phyloP scores from a whole-genome alignment of 1,139 yeast species.

The Candida anutae region DNA sequence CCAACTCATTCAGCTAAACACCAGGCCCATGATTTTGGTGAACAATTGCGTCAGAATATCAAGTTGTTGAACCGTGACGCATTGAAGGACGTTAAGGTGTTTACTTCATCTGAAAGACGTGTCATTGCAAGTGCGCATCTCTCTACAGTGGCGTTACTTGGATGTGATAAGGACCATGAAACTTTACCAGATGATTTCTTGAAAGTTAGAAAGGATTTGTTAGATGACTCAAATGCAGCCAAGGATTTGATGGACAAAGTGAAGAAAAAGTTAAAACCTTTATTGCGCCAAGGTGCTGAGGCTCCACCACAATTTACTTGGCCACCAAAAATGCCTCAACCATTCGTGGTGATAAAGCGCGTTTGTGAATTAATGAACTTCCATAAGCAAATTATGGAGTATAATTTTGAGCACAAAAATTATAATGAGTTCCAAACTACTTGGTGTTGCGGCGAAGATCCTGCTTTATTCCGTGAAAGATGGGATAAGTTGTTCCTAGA shows the following conservation, averaged over 20 bases:
- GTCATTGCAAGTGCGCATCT: slow-evolving; percentile 88
- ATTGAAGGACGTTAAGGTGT: slow-evolving; percentile 76
- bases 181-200: slow-evolving; percentile 73
- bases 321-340: slow-evolving; percentile 99
- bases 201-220: slow-evolving; percentile 77
- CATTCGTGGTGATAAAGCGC: slow-evolving; percentile 83
- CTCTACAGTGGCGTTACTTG: slow-evolving; percentile 77
- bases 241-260: slow-evolving; percentile 97
- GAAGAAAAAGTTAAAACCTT: slow-evolving; percentile 90
- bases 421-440: slow-evolving; percentile 61
- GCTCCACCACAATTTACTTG: slow-evolving; percentile 99
- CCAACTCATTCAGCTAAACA: slow-evolving; percentile 96
- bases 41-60: slow-evolving; percentile 87
- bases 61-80: slow-evolving; percentile 80
- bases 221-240: slow-evolving; percentile 97
- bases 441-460: slow-evolving; percentile 98
- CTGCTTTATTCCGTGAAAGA: slow-evolving; percentile 80
- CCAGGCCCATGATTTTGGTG: slow-evolving; percentile 94
- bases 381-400: slow-evolving; percentile 77
- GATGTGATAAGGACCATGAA: slow-evolving; percentile 43
- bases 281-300: slow-evolving; percentile 89
- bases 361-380: slow-evolving; percentile 95
- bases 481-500: slow-evolving; percentile 97
- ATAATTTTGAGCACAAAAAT: slow-evolving; percentile 65
- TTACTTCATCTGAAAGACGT: slow-evolving; percentile 89